Base-by-base conservation (phyloP, 2,329 filamentous ascomycete species). In the Phaeophleospora eucalypticola region DNA sequence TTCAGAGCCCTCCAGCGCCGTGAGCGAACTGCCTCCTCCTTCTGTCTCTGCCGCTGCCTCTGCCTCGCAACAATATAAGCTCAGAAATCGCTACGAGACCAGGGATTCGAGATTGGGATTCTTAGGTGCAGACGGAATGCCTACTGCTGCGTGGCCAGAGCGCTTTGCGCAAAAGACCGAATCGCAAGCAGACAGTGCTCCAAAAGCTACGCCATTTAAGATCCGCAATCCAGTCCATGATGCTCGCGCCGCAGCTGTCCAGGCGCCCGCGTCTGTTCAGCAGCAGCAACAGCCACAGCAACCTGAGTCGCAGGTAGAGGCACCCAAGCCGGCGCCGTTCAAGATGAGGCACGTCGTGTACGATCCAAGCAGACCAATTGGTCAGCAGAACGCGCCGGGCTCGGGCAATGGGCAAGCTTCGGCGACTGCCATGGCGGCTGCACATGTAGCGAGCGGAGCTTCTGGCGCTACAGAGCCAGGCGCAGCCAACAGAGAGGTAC, bases 41-140 rank as follows among this genome's bases (percentile, higher is more conserved):
- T 16, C 40, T 41, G 3, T 37, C 36, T 10, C 44, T n/a, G n/a
- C 27, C 27, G 21, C 46, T 10, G 41, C 21, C 29, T 46, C 46
- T 8, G 19, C 41, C 9, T 36, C 46, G 18, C 34, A 35, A 19
- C 43, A 16, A 33, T 24, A 43, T 10, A 42, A 47, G 15, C 49
- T 46, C 19, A 43, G 45, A 24, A 48, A 43, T 40, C 46, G 45
- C 21, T 54, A 56, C 44, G 45, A 53, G 37, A 48, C 52, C 6
- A 48, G 56, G 41, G 53, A 59, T 17, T 55, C 59, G 24, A 50
- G 58, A 33, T 51, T 62, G 24, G 53, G 56, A 21, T 47, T 57
- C 34, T 33, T 63, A 7, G 60, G 60, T 21, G 58, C 59, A 32
- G 60, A 63, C 50, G 60, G 60, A 15, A 61, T 63, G 60, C 60